phyloP scores from a whole-genome alignment of 352 stramenopile species.

The Sclerospora graminicola region DNA sequence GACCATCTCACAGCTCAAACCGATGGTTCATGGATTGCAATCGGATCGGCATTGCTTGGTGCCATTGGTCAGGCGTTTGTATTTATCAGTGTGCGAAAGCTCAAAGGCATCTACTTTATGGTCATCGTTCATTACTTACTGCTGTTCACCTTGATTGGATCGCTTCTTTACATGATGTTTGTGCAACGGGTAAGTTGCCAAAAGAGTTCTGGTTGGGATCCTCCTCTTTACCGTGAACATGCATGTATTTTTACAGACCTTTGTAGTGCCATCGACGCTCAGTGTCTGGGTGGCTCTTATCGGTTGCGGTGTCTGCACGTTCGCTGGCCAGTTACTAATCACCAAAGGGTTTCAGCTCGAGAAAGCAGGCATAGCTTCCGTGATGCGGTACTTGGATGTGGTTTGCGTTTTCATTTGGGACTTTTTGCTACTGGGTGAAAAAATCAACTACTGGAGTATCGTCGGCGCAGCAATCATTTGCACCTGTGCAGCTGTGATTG shows the following conservation, averaged over 20 bases:
- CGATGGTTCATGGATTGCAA: conserved; percentile 39
- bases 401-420: conserved; percentile 83
- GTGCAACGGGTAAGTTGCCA: conserved; percentile 32
- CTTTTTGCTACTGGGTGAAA: conserved; percentile 40
- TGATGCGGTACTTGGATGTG: conserved; percentile 79
- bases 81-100: conserved; percentile 55
- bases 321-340: conserved; percentile 53
- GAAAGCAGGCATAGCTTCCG: conserved; percentile 71
- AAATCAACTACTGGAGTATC: conserved; percentile 65
- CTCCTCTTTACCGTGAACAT: neutral
- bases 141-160: conserved; percentile 39
- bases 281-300: conserved; percentile 39
- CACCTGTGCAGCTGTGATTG: conserved; percentile 46
- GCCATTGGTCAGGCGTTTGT: conserved; percentile 58
- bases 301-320: conserved; percentile 54
- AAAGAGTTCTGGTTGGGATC: neutral
- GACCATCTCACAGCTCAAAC: conserved; percentile 26
- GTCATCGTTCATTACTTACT: conserved; percentile 80
- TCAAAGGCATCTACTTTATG: conserved; percentile 41
- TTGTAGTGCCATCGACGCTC: conserved; percentile 32
- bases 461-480: conserved; percentile 64
- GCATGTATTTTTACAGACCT: conserved; percentile 15
- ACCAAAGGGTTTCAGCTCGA: conserved; percentile 79
- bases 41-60: conserved; percentile 39
- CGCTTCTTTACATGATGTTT: conserved; percentile 40